Base-by-base conservation (phyloP, 192 early-diverging fungal genomes). In the Coemansia guatemalensis region DNA sequence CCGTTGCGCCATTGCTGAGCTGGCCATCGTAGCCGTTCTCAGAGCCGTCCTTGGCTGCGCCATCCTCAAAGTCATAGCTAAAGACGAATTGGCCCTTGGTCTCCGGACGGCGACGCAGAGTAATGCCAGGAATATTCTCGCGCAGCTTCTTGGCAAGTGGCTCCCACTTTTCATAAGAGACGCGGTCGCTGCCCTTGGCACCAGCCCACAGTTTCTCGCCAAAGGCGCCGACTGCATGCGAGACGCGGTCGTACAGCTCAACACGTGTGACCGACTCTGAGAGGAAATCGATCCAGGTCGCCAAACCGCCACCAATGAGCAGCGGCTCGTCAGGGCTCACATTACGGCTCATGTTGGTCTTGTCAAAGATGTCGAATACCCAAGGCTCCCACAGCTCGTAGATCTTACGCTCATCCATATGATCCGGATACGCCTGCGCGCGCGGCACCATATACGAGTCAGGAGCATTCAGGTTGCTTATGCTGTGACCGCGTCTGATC, bases 161-260 rank as follows among this genome's bases (percentile, higher is more conserved):
- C 47, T 62, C 72, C 68, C 67, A 82, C 64, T 67, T 54, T 53
- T 67, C 70, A 24, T 70, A 82, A 23, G 73, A 55, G 51, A 68
- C 48, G n/a, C 35, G 54, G 57, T 73, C 67, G 2, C 67, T 52
- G 63, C 67, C 77, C 60, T 73, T 75, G 50, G 65, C 41, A 6
- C 80, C 80, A 2, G 74, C 49, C 80, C 80, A 82, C 48, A 82
- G 52, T 56, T 77, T 82, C 62, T 82, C 70, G 47, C 74, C 64
- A 51, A 73, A 62, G 33, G 67, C 72, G 41, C 67, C 80, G 22
- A 68, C 72, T 0, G 74, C 68, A 60, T 62, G 65, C 60, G 74
- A 72, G 33, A 82, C 55, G 11, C 74, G 61, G 48, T 76, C 71
- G 48, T 73, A 76, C 24, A 74, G 56, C 63, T 82, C 80, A 51